phyloP scores from a whole-genome alignment of 768 basidiomycete genomes.

The Agaricus subrufescens region DNA sequence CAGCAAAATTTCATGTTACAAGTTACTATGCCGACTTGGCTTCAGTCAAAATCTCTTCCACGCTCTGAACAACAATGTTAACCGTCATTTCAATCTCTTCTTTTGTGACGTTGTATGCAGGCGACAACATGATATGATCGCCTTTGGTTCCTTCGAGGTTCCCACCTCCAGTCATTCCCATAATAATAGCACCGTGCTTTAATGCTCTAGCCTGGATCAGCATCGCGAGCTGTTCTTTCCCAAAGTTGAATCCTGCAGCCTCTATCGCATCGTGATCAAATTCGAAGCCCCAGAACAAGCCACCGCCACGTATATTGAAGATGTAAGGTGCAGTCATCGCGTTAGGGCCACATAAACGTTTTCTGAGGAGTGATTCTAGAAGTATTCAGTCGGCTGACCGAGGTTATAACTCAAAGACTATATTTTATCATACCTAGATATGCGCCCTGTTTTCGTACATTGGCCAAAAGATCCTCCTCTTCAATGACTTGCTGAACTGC shows the following conservation, averaged over 20 bases:
- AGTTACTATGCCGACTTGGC: constrained; percentile 11
- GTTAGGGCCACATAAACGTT: constrained; percentile 50
- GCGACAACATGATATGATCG: constrained; percentile 67
- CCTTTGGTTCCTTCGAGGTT: constrained; percentile 69
- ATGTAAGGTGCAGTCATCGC: constrained; percentile 59
- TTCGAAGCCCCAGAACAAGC: constrained; percentile 81
- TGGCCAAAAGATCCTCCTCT: constrained; percentile 66
- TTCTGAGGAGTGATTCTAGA: constrained; percentile 43
- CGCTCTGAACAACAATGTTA: constrained; percentile 56
- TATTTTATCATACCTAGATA: constrained; percentile 38
- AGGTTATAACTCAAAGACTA: background rate
- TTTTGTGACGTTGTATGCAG: constrained; percentile 73
- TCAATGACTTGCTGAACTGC: constrained; percentile 76
- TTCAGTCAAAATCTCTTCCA: constrained; percentile 57
- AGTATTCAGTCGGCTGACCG: background rate
- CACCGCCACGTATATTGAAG: constrained; percentile 81
- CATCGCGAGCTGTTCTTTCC: constrained; percentile 56
- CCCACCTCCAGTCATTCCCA: constrained; percentile 71
- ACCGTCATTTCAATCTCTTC: constrained; percentile 69
- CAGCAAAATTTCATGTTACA: background rate
- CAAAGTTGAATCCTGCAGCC: constrained; percentile 42
- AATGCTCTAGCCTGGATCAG: constrained; percentile 67
- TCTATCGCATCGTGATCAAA: constrained; percentile 59
- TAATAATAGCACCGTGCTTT: constrained; percentile 61
- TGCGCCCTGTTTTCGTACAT: constrained; percentile 53